Evolutionary conservation across 1,139 yeast species (phyloP).

Genomic region (Suhomyces panamericanus): DNA sequence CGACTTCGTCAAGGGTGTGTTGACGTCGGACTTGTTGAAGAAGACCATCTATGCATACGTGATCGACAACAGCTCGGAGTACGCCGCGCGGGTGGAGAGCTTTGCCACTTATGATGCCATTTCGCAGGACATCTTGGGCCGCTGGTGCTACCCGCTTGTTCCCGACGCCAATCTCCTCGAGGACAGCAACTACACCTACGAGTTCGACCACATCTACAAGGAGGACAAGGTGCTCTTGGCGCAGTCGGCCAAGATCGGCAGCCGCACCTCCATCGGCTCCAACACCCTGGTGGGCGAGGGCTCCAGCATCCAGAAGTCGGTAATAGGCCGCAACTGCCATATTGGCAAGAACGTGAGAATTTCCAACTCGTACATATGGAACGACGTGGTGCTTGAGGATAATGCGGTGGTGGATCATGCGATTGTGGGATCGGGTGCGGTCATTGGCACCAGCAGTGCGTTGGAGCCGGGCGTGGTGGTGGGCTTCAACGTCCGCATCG

Average conservation of each 20-base stretch:
- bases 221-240: slow-evolving; percentile 82
- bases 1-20: slow-evolving; percentile 88
- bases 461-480: slow-evolving; percentile 75
- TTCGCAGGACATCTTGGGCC: slow-evolving; percentile 83
- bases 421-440: slow-evolving; percentile 66
- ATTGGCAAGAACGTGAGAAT: slow-evolving; percentile 78
- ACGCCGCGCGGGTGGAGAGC: slow-evolving; percentile 92
- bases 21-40: slow-evolving; percentile 85
- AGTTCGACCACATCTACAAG: slow-evolving; percentile 82
- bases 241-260: slow-evolving; percentile 82
- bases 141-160: slow-evolving; percentile 91
- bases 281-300: slow-evolving; percentile 66
- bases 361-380: slow-evolving; percentile 83
- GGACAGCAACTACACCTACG: slow-evolving; percentile 74
- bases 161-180: slow-evolving; percentile 80
- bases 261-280: slow-evolving; percentile 76
- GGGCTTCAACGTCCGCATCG: slow-evolving; percentile 72
- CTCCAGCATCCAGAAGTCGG: slow-evolving; percentile 58
- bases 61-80: slow-evolving; percentile 58
- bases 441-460: slow-evolving; percentile 50
- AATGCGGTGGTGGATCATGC: slow-evolving; percentile 57
- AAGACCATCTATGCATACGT: slow-evolving; percentile 90
- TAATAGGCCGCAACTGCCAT: slow-evolving; percentile 80
- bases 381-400: slow-evolving; percentile 71
- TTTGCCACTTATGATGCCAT: slow-evolving; percentile 92